phyloP scores from a whole-genome alignment of 306 rosid species.

The Glycine soja region DNA sequence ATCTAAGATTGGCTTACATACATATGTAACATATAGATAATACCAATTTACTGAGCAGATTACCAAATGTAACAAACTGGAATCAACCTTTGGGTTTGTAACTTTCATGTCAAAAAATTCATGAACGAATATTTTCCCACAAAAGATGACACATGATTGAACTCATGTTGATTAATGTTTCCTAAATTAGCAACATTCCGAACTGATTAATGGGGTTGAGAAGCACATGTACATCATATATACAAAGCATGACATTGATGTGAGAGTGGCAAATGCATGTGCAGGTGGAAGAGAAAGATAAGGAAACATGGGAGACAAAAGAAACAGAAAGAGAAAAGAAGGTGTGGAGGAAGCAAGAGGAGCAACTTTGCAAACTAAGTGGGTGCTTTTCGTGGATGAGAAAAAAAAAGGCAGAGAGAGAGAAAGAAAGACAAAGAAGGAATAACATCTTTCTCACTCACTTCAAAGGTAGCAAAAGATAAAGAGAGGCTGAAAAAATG shows the following conservation, averaged over 20 bases:
- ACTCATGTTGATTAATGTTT: constrained; percentile 37
- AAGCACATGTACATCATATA: too few species aligned
- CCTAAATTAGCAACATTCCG: constrained; percentile 35
- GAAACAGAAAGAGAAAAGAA: constrained; percentile 18
- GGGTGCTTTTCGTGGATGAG: constrained; percentile 97
- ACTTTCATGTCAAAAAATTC: background rate
- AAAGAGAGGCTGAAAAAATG: background rate
- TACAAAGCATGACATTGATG: constrained; percentile 43
- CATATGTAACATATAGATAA: too few species aligned
- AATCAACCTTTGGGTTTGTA: constrained; percentile 6
- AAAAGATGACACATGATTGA: background rate
- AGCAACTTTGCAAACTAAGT: constrained; percentile 53
- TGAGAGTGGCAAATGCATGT: constrained; percentile 45
- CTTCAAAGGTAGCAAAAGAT: constrained; percentile 58
- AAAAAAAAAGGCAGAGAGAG: constrained; percentile 64
- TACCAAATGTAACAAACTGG: background rate
- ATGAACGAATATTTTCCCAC: constrained; percentile 9
- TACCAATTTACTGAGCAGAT: background rate
- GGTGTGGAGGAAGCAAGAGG: constrained; percentile 46
- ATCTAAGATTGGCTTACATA: background rate
- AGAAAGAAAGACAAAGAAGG: constrained; percentile 66
- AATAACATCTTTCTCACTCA: constrained; percentile 56
- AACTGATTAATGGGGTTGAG: background rate
- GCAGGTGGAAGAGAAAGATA: constrained; percentile 72
- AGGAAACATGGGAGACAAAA: constrained; percentile 30